Evolutionary conservation across 257 asterid species (phyloP), one percentile per base, ranked within the genome.

Genomic region (Mentha longifolia): DNA sequence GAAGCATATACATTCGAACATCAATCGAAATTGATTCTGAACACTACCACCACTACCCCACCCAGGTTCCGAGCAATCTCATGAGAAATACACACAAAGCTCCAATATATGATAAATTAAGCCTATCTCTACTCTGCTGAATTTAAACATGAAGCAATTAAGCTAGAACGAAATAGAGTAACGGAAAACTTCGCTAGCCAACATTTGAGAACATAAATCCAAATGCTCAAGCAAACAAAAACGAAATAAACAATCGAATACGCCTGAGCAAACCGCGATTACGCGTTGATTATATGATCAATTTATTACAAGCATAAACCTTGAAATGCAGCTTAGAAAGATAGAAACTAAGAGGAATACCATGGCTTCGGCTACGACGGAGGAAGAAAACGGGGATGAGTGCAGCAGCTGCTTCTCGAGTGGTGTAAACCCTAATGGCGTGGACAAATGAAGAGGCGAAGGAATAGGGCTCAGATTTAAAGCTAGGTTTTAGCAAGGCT

Each of bases 291-390:
- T n/a, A 20, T 15, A 31, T 33, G 10, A 57, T 6, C 5, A 68
- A 33, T 31, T 22, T 11, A n/a, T 5, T 30, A 33, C 45, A 69
- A 33, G 30, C 45, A 75, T 3, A 22, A 5, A 37, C 3, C 9
- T 28, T 30, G 1, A 25, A 60, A 55, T 41, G 75, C 25, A 68
- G 50, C 12, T 3, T 2, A n/a, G 17, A 15, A 2, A 2, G 4
- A 1, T 11, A n/a, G 15, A 59, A 5, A 56, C 57, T 43, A 63
- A 54, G 61, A 58, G 30, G 68, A 25, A 3, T 68, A 78, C 82
- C 82, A 78, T 78, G 71, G 67, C 59, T 72, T n/a, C 62, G 73
- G 69, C 72, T n/a, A 50, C 76, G 13, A 20, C 55, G 6, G 63
- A 13, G 13, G 47, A 9, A 35, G 67, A 5, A 28, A 6, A 17